Evolutionary conservation across 1,284 basidiomycete genomes (phyloP), one percentile per base, ranked within the genome.

Genomic region (Fomitopsis palustris): DNA sequence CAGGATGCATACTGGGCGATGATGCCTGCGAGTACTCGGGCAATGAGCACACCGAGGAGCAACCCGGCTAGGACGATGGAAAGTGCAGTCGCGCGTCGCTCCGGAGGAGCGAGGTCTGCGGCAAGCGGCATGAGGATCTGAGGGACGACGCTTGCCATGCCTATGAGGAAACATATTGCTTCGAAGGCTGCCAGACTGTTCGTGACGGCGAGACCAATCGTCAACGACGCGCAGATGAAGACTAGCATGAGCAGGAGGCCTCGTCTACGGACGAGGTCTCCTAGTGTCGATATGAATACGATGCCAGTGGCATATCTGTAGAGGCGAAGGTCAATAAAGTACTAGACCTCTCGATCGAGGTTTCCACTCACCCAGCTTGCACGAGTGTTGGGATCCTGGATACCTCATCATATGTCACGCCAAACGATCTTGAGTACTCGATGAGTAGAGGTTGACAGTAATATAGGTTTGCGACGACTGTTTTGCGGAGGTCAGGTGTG

Each of bases 401-500:
- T 43, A 90, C 80, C 53, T 80, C 75, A 37, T 76, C 74, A 66
- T 90, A 84, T 2, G 78, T 72, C 4, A 87, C 85, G 49, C 74
- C 64, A 62, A 89, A 88, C 3, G 82, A 74, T 31, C 78, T 64
- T 0, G 84, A 78, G 37, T 85, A 72, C 62, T 84, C 75, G 41
- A 87, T 83, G 88, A 91, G 72, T 60, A 91, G 71, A 0, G 89
- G 88, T 70, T 88, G 89, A 60, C 85, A 85, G 63, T 90, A 91
- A 66, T 89, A 91, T 53, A 90, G 67, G 62, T 90, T 91, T 19
- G 82, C 79, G 27, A 83, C 83, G 47, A 72, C 83, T 85, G 57
- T 10, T 45, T 10, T 23, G 9, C 4, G 10, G 45, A 16, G 27
- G 45, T 47, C 9, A 47, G 4, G 23, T 14, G 2, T 37, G 8